phyloP scores from a whole-genome alignment of 2,329 filamentous ascomycete species.

The Didymella exigua region DNA sequence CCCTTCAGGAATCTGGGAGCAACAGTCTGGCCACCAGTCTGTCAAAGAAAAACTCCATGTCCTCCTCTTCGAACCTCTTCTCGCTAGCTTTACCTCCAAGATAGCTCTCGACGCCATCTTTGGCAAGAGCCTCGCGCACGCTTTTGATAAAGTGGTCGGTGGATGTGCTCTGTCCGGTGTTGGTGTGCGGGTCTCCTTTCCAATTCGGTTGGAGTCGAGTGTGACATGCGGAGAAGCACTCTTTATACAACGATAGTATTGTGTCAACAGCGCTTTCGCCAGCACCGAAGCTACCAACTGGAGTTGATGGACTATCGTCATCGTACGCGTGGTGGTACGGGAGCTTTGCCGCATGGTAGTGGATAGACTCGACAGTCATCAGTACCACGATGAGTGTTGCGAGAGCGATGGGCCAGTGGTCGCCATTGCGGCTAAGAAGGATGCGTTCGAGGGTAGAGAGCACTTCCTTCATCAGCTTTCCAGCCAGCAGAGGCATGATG shows the following conservation, averaged over 20 bases:
- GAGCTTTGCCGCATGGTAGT: constrained; percentile 47
- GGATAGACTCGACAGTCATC: constrained; percentile 48
- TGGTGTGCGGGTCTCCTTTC: constrained; percentile 30
- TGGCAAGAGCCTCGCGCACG: constrained; percentile 34
- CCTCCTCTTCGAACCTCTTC: constrained; percentile 26
- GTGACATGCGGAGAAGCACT: constrained; percentile 45
- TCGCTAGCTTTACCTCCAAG: constrained; percentile 27
- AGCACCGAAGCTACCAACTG: constrained; percentile 9
- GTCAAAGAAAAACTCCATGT: constrained; percentile 49
- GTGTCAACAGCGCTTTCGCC: constrained; percentile 38
- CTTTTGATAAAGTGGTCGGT: constrained; percentile 39
- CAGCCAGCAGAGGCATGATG: constrained; percentile 43
- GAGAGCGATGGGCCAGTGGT: constrained; percentile 43
- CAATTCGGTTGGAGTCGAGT: constrained; percentile 35
- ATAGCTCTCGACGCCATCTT: constrained; percentile 28
- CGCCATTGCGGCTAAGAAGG: constrained; percentile 35
- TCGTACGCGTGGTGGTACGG: constrained; percentile 40
- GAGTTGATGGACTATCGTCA: not conserved
- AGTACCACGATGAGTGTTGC: constrained; percentile 42
- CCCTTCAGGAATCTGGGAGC: constrained; percentile 15
- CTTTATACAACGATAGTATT: constrained; percentile 41
- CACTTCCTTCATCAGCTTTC: constrained; percentile 39
- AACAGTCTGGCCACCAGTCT: constrained; percentile 44
- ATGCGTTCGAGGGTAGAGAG: constrained; percentile 42
- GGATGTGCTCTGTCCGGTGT: constrained; percentile 1